Base-by-base conservation (phyloP, 805 yeast species). In the Saccharomycopsis fibuligera region DNA sequence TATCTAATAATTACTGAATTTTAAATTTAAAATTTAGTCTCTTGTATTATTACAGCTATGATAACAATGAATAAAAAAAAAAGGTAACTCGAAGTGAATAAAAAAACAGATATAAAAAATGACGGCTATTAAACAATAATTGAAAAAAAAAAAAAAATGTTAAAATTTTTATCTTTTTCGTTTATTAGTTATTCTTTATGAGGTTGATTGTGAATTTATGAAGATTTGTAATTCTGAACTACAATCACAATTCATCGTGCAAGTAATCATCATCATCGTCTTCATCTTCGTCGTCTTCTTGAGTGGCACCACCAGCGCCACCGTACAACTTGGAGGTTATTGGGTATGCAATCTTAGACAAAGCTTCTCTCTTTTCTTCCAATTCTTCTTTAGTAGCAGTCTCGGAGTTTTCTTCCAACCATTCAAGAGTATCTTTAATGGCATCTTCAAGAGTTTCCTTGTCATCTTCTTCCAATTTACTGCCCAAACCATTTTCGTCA, bases 321-420 rank as follows among this genome's bases (percentile, higher is more conserved):
- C 75, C 79, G 67, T 84, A 85, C 50, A 91, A 70, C 74, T 91
- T 93, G 56, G 91, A 76, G 45, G 96, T 86, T 62, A 93, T 90
- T 67, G 98, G 97, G 68, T 83, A 82, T 42, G 96, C 96, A 61
- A 84, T 72, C 60, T 84, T 78, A 55, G 83, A 78, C 67, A 91
- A 78, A 63, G 84, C 71, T 60, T 85, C 90, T 70, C 79, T 86
- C 72, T 89, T 95, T 68, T 89, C 97, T 49, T 87, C 95, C 59
- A 86, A 84, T 62, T 93, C 99, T 69, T 90, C 97, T 61, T 84
- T 78, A 45, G 95, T 77, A 41, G 97, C 97, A 54, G 86, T 72
- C 50, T 87, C 95, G 61, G 75, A 80, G 69, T 86, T 80, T 62
- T 84, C 96, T 60, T 88, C 96, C 60, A 93, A 71, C 83, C 91